Percentiles rank a stretch among this genome's conserved stretches.
Evolutionary conservation across 202 grass and related monocot genomes (phyloP).

Genomic region (Saccharum hybrid): DNA sequence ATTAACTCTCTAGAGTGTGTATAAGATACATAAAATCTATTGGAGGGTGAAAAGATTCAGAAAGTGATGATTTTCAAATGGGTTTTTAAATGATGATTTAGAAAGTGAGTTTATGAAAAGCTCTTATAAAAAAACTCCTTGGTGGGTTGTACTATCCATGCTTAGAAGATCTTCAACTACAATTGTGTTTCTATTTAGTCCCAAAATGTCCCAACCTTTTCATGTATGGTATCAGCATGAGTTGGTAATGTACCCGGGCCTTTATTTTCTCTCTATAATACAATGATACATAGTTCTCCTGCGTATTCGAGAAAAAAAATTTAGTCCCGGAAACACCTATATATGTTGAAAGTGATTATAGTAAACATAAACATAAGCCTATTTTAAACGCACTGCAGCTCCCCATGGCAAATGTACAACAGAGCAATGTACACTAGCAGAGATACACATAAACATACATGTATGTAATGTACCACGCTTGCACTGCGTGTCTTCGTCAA

Average conservation of each 20-base stretch:
- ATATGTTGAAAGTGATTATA: neutral
- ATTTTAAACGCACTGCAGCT: neutral
- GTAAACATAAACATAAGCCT: neutral
- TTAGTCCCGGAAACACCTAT: neutral
- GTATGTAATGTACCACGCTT: neutral
- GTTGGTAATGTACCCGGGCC: no score
- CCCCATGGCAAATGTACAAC: conserved; percentile 37
- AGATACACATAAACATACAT: conserved; percentile 12
- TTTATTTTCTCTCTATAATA: no score
- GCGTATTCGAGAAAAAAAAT: no score
- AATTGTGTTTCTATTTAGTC: neutral
- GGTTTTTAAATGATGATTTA: no score
- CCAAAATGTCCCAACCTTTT: no score
- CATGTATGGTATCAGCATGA: no score
- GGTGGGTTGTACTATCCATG: neutral
- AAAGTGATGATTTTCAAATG: no score
- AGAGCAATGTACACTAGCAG: conserved; percentile 42
- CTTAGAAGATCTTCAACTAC: neutral
- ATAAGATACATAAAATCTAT: no score
- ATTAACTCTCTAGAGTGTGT: no score
- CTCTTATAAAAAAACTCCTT: neutral
- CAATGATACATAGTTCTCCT: no score
- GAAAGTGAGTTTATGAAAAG: no score
- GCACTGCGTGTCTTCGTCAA: neutral
- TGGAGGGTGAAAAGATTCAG: no score